phyloP scores from a whole-genome alignment of 192 early-diverging fungal species.

The Coemansia sp. region DNA sequence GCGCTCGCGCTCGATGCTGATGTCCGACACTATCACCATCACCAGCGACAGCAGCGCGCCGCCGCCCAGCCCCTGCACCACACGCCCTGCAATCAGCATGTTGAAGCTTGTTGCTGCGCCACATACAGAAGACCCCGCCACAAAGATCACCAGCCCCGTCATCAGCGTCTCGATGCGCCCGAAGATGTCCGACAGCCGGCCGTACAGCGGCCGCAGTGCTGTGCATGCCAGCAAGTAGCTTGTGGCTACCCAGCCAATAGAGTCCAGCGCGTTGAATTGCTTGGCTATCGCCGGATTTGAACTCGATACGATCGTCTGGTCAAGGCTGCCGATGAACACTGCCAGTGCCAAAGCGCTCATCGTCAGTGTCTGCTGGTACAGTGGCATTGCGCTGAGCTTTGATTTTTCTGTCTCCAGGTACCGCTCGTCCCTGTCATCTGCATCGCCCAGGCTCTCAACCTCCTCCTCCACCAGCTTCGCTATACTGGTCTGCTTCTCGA shows the following conservation, averaged over 20 bases:
- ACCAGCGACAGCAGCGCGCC: constrained; percentile 61
- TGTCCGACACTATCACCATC: constrained; percentile 67
- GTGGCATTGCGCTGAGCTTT: constrained; percentile 19
- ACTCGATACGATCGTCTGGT: constrained; percentile 67
- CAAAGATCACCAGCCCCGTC: constrained; percentile 55
- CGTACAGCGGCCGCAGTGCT: constrained; percentile 75
- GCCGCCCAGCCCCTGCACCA: constrained; percentile 65
- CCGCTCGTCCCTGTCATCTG: constrained; percentile 15
- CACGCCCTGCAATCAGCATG: constrained; percentile 66
- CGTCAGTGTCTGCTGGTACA: constrained; percentile 19
- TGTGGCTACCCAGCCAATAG: constrained; percentile 75
- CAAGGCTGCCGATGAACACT: constrained; percentile 39
- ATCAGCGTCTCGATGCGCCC: constrained; percentile 63
- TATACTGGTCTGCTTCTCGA: background rate
- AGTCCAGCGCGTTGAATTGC: constrained; percentile 55
- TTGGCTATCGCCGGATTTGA: constrained; percentile 60
- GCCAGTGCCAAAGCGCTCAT: constrained; percentile 43
- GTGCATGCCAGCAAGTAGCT: constrained; percentile 67
- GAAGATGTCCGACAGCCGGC: constrained; percentile 81
- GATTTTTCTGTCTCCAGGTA: constrained; percentile 15
- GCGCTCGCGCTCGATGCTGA: constrained; percentile 60
- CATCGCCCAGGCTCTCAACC: background rate
- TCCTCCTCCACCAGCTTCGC: background rate
- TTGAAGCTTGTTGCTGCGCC: constrained; percentile 60
- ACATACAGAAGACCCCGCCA: constrained; percentile 52